Percentiles rank a stretch among this genome's conserved stretches.
phyloP scores from a whole-genome alignment of 192 early-diverging fungal species.

The Coemansia sp. region DNA sequence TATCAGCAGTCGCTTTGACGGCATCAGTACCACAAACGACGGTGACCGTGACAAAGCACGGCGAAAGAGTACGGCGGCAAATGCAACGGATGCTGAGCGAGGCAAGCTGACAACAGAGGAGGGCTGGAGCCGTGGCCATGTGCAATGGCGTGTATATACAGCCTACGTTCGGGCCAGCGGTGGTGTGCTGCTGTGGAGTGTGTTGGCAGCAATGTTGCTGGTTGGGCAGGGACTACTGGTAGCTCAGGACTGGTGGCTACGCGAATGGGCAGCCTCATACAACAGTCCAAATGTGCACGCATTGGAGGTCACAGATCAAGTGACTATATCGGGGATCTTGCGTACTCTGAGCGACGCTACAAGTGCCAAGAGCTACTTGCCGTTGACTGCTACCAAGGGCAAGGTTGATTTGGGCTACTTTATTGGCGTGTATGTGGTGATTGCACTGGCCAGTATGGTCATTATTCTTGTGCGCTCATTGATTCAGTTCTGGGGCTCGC shows the following conservation, averaged over 20 bases:
- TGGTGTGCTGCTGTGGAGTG: slow-evolving; percentile 62
- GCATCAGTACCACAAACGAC: not conserved
- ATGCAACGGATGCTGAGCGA: slow-evolving; percentile 6
- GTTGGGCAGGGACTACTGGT: slow-evolving; percentile 33
- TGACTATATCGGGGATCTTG: too few species aligned
- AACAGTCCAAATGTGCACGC: slow-evolving; percentile 6
- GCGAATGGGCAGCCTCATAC: slow-evolving; percentile 50
- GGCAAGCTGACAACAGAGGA: slow-evolving; percentile 79
- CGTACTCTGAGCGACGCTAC: too few species aligned
- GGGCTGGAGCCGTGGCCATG: slow-evolving; percentile 74
- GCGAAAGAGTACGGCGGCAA: not conserved
- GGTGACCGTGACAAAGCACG: not conserved
- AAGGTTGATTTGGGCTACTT: slow-evolving; percentile 26
- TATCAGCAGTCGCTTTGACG: slow-evolving; percentile 29
- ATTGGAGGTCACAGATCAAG: too few species aligned
- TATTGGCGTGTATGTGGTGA: slow-evolving; percentile 35
- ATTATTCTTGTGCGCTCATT: slow-evolving; percentile 37
- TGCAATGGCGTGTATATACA: slow-evolving; percentile 72
- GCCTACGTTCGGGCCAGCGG: slow-evolving; percentile 73
- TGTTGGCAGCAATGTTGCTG: slow-evolving; percentile 35
- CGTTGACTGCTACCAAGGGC: not conserved
- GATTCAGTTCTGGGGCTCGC: slow-evolving; percentile 47
- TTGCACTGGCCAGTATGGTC: slow-evolving; percentile 29
- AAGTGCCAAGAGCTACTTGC: not conserved
- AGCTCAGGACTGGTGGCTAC: slow-evolving; percentile 54